Evolutionary conservation across 768 basidiomycete species (phyloP), one percentile per base, ranked within the genome.

Genomic region (Xerocomellus amylosporus): DNA sequence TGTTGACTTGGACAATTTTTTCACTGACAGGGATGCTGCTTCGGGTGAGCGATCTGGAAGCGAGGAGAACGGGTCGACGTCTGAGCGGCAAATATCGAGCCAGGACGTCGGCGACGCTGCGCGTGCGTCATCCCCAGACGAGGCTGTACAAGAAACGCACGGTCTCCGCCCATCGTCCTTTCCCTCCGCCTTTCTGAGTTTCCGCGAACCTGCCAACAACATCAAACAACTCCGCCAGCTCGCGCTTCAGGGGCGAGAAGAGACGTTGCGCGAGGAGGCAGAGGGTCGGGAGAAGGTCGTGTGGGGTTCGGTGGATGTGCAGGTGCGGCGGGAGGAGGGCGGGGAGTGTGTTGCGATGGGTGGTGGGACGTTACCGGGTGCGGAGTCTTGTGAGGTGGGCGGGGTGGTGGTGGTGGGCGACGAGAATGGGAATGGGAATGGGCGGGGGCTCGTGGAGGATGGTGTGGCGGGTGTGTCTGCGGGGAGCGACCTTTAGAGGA

Each of bases 231-330:
- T 85, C 37, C 75, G 86, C 10, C 62, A 62, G 50, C 58, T 86
- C 26, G 78, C 86, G 8, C 66, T 74, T 30, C 64, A 71, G 17
- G 85, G 84, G 0, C 71, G 74, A 24, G 58, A 67, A 43, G 72
- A 80, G 42, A 75, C 75, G 4, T 62, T 74, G 46, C 60, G 67
- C n/a, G 54, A 75, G 49, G 65, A 65, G 34, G 73, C 78, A 30
- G 71, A 65, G 42, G 81, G 79, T 0, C 74, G 69, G 62, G 75
- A 74, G 28, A 82, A 79, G 64, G 68, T 81, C 56, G 77, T 81
- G 20, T 74, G 69, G 66, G 71, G 72, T 0, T 46, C 24, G 19
- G 58, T 48, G n/a, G 54, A 59, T 14, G 36, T 9, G 7, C 38
- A 24, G 33, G 8, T 26, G 44, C 28, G 36, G 6, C 53, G 26